Evolutionary conservation across 768 basidiomycete species (phyloP).

Genomic region (Pleurotus citrinopileatus): DNA sequence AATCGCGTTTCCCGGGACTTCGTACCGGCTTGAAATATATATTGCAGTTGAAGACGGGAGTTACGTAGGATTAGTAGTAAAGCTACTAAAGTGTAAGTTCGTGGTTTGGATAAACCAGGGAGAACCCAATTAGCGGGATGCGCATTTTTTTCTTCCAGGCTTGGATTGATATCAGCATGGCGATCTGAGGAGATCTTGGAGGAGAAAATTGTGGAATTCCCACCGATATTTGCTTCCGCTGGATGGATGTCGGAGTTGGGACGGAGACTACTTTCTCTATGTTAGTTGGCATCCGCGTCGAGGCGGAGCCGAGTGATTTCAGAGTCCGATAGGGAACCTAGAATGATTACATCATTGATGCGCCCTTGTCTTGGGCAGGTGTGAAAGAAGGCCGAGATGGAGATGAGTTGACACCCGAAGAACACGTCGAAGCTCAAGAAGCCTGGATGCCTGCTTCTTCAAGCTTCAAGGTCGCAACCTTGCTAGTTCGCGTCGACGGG

Average conservation of each 20-base stretch:
- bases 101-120: too few relatives aligned
- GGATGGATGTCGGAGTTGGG: neutral
- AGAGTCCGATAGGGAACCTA: slow-evolving; percentile 1
- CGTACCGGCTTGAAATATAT: slow-evolving; percentile 1
- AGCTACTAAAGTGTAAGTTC: neutral
- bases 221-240: slow-evolving; percentile 7
- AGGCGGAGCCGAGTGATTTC: slow-evolving; percentile 3
- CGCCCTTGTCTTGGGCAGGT: slow-evolving; percentile 6
- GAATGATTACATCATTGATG: slow-evolving; percentile 12
- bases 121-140: too few relatives aligned
- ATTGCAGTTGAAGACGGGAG: neutral
- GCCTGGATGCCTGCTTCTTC: neutral
- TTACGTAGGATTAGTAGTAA: slow-evolving; percentile 1
- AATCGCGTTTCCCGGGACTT: neutral
- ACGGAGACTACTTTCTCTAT: neutral
- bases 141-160: too few relatives aligned
- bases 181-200: slow-evolving; percentile 1
- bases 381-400: slow-evolving; percentile 6
- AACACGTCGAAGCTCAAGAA: slow-evolving; percentile 1
- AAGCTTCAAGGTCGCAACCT: slow-evolving; percentile 2
- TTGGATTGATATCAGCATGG: neutral
- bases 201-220: neutral
- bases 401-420: neutral
- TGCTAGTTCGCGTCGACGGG: neutral
- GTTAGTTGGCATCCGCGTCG: slow-evolving; percentile 3